phyloP scores from a whole-genome alignment of 768 basidiomycete species.

The Lenzites betulinus region DNA sequence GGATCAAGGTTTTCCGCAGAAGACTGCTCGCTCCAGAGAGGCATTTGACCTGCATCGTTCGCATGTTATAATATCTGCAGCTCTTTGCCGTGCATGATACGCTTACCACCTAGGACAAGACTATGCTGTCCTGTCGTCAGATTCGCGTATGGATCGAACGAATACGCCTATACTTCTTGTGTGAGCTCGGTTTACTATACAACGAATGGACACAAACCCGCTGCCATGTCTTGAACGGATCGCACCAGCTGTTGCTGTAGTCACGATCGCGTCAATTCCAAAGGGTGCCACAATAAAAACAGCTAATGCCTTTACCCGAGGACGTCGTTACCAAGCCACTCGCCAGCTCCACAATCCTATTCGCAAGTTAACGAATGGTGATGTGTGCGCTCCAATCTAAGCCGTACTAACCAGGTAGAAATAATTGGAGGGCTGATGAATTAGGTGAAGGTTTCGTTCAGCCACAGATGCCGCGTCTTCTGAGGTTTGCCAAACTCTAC shows the following conservation, averaged over 20 bases:
- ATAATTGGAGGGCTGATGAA: constrained; percentile 73
- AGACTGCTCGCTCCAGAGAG: constrained; percentile 76
- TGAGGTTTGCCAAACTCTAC: constrained; percentile 73
- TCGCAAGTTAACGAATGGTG: not conserved
- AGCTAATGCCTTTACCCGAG: constrained; percentile 30
- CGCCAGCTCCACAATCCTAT: constrained; percentile 70
- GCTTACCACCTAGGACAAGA: constrained; percentile 66
- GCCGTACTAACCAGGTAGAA: constrained; percentile 62
- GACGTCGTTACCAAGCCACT: constrained; percentile 59
- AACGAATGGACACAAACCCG: constrained; percentile 43
- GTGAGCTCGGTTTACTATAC: not conserved
- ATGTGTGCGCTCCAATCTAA: not conserved
- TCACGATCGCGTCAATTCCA: not conserved
- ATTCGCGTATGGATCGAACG: constrained; percentile 70
- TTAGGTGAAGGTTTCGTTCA: constrained; percentile 54
- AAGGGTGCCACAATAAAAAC: not conserved
- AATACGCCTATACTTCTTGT: constrained; percentile 47
- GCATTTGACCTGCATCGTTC: constrained; percentile 44
- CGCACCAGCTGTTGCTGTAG: constrained; percentile 67
- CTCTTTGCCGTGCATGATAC: constrained; percentile 57
- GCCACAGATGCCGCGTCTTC: constrained; percentile 60
- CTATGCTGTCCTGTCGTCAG: constrained; percentile 45
- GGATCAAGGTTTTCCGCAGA: constrained; percentile 65
- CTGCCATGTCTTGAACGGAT: constrained; percentile 82
- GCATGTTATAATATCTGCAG: constrained; percentile 3